Evolutionary conservation across 805 yeast species (phyloP).

Genomic region (Teunomyces kruisii): DNA sequence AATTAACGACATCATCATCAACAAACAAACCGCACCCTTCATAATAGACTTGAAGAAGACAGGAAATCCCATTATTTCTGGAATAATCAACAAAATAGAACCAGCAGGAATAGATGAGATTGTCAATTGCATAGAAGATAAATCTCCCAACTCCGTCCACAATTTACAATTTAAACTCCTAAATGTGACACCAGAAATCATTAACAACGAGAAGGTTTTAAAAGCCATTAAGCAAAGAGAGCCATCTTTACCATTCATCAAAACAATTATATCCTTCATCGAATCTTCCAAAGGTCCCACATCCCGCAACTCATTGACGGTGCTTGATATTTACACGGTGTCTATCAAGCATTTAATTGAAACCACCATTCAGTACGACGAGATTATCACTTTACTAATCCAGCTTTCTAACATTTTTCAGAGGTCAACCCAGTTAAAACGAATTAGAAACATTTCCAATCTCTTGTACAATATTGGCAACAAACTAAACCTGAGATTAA

Average conservation of each 20-base stretch:
- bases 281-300: background rate
- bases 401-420: constrained; percentile 11
- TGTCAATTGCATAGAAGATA: background rate
- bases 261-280: constrained; percentile 4
- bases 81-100: background rate
- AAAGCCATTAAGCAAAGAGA: constrained; percentile 1
- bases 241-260: constrained; percentile 3
- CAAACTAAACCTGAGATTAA: background rate
- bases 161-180: constrained; percentile 2
- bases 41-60: constrained; percentile 5
- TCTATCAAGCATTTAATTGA: constrained; percentile 5
- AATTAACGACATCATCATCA: background rate
- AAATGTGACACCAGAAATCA: background rate
- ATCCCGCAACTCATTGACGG: constrained; percentile 1
- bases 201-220: constrained; percentile 3
- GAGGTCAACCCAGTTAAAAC: constrained; percentile 30
- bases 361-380: background rate
- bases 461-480: constrained; percentile 41
- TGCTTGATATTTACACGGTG: constrained; percentile 10
- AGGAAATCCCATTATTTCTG: background rate
- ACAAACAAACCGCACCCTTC: background rate
- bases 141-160: background rate
- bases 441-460: constrained; percentile 49
- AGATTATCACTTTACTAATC: background rate
- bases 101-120: background rate